These are phyloP conservation scores for Yamadazyma atmosphaerica DNA, from an alignment of 1,139 yeast genomes.

Conservation along the genomic window DNA sequence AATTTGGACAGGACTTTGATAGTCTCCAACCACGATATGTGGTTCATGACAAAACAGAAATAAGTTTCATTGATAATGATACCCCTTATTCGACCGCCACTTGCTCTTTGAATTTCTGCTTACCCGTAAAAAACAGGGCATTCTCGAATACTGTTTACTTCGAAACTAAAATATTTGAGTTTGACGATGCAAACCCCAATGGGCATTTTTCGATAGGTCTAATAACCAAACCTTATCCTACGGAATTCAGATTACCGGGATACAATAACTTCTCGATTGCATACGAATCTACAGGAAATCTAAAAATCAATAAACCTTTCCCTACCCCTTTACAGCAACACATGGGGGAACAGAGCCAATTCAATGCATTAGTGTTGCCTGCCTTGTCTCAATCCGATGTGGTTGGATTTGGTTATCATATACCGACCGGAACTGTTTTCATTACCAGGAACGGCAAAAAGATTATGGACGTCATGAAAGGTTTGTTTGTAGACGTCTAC, in stretches of 20 bases:
- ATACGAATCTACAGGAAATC: conserved; percentile 81
- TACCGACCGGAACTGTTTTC: conserved; percentile 77
- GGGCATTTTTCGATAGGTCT: conserved; percentile 72
- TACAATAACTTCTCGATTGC: conserved; percentile 79
- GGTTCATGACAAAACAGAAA: conserved; percentile 66
- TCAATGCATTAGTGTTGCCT: conserved; percentile 72
- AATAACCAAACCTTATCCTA: conserved; percentile 85
- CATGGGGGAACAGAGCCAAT: conserved; percentile 46
- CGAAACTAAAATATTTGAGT: conserved; percentile 66
- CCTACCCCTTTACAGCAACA: conserved; percentile 52
- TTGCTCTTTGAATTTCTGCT: conserved; percentile 55
- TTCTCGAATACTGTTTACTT: conserved; percentile 67
- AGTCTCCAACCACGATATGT: conserved; percentile 35
- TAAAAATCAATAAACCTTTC: conserved; percentile 78
- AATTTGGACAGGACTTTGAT: conserved; percentile 37
- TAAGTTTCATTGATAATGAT: conserved; percentile 50
- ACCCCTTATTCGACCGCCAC: conserved; percentile 48
- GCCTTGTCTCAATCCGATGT: conserved; percentile 81
- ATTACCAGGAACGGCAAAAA: conserved; percentile 91
- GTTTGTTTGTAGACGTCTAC: conserved; percentile 75
- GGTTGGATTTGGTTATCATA: conserved; percentile 87
- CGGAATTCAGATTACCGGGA: conserved; percentile 78
- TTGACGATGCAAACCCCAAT: conserved; percentile 36
- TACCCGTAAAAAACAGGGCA: conserved; percentile 56
- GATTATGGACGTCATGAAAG: conserved; percentile 78